Base-by-base conservation (phyloP, 331 rosid species). In the Quercus tomentella region DNA sequence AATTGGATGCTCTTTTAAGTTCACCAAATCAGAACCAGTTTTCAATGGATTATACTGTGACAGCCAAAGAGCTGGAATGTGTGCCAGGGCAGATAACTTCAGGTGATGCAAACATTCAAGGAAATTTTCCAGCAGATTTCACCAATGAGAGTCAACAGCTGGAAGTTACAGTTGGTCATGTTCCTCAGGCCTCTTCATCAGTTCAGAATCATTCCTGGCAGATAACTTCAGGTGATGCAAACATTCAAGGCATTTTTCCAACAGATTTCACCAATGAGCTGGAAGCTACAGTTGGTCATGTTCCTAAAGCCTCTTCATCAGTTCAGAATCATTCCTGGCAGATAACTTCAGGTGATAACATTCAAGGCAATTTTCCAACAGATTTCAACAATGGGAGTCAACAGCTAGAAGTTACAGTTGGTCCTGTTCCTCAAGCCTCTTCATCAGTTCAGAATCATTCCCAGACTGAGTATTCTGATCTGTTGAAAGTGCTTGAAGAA, bases 401-500 rank as follows among this genome's bases (percentile, higher is more conserved):
- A 45, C 23, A 54, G 33, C 41, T 69, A n/a, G 73, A 58, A 9
- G 23, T 69, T 28, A 8, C 21, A 7, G 69, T 33, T 3, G 72
- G 76, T 73, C 70, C 31, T 21, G 74, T 58, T 22, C 69, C 43
- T 62, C 73, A 76, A 57, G 43, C 41, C 11, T 26, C 57, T 81
- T 70, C 71, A 17, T 56, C 55, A 49, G 9, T 67, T 45, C 62
- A 79, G 57, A 70, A 31, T 63, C 79, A 78, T 31, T 22, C 75
- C 56, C 51, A 61, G 23, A 30, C 10, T 7, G 86, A 79, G 58
- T 67, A 68, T 12, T 78, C 52, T 77, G 56, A 83, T 31, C 45
- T 80, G 17, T 79, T 72, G 74, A 73, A 51, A 25, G 70, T 70
- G 77, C 86, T 84, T 49, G 88, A 84, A 73, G 86, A 70, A 7